phyloP scores from a whole-genome alignment of 2,329 filamentous ascomycete genomes.

The Beauveria asiatica region DNA sequence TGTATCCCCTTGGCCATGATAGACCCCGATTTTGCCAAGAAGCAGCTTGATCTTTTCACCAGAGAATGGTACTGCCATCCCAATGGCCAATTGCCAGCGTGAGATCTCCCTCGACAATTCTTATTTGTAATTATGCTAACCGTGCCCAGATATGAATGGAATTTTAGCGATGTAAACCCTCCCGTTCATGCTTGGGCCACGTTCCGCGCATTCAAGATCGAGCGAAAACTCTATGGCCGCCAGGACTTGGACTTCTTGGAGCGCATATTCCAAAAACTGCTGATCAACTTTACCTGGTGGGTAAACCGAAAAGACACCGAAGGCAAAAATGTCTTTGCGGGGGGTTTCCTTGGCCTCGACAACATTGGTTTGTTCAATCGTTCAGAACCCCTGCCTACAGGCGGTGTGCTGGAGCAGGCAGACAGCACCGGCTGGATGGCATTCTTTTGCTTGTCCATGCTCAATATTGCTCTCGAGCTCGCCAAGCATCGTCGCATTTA shows the following conservation, averaged over 20 bases:
- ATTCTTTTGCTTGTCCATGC: slow-evolving; percentile 92
- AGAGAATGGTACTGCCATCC: slow-evolving; percentile 99
- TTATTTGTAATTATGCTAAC: slow-evolving; percentile 13
- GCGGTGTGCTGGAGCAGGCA: slow-evolving; percentile 87
- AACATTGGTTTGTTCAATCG: slow-evolving; percentile 98
- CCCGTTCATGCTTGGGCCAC: slow-evolving; percentile 95
- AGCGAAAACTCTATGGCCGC: slow-evolving; percentile 91
- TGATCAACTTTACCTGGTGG: slow-evolving; percentile 99
- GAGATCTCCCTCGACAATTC: slow-evolving; percentile 27
- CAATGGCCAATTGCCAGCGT: slow-evolving; percentile 88
- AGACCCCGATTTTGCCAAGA: slow-evolving; percentile 95
- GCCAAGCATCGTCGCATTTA: slow-evolving; percentile 93
- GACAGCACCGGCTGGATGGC: slow-evolving; percentile 99
- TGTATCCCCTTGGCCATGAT: slow-evolving; percentile 96
- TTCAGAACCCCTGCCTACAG: slow-evolving; percentile 87
- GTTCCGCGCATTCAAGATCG: slow-evolving; percentile 95
- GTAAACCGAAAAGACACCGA: slow-evolving; percentile 92
- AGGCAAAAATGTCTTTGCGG: slow-evolving; percentile 95
- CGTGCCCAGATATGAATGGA: slow-evolving; percentile 67
- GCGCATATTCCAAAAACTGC: slow-evolving; percentile 88
- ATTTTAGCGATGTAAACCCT: slow-evolving; percentile 94
- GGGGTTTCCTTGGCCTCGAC: slow-evolving; percentile 89
- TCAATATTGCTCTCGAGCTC: slow-evolving; percentile 91
- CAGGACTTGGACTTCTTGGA: slow-evolving; percentile 95
- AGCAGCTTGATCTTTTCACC: slow-evolving; percentile 91